Conservation (phyloP, 2,329 filamentous ascomycete species). For the Didymellaceae sp. region DNA sequence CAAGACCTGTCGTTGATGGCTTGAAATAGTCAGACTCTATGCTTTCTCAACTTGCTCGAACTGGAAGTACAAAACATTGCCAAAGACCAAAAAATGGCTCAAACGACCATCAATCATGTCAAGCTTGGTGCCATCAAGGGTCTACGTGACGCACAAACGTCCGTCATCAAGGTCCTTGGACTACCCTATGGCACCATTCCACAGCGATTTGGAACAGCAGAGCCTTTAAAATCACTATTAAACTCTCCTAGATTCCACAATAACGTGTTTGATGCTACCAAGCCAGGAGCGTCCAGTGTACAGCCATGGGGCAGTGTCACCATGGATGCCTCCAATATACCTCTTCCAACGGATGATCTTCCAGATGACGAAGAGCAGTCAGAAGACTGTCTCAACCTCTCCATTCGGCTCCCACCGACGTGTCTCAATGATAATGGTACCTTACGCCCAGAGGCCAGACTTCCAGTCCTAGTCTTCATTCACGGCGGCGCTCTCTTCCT, state of each 20-base stretch:
- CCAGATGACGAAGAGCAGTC: conserved; percentile 25
- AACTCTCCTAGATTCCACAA: conserved; percentile 1
- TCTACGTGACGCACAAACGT: conserved; percentile 5
- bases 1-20: conserved; percentile 12
- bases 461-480: conserved; percentile 61
- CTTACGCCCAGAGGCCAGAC: conserved; percentile 21
- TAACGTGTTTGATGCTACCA: conserved; percentile 21
- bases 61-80: not conserved
- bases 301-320: conserved; percentile 25
- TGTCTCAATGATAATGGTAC: conserved; percentile 43
- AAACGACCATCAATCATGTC: conserved; percentile 11
- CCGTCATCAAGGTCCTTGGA: conserved; percentile 18
- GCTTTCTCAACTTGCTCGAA: not conserved
- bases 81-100: conserved; percentile 2
- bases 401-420: conserved; percentile 45
- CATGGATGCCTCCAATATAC: conserved; percentile 26
- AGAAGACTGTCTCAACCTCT: conserved; percentile 57
- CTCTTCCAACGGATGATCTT: conserved; percentile 20
- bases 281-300: conserved; percentile 20
- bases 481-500: conserved; percentile 59
- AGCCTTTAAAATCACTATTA: conserved; percentile 1
- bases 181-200: conserved; percentile 21
- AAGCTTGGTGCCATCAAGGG: conserved; percentile 20
- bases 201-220: conserved; percentile 23
- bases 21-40: not conserved